Conservation (phyloP, 2,329 filamentous ascomycete species). For the Trichophyton simii region DNA sequence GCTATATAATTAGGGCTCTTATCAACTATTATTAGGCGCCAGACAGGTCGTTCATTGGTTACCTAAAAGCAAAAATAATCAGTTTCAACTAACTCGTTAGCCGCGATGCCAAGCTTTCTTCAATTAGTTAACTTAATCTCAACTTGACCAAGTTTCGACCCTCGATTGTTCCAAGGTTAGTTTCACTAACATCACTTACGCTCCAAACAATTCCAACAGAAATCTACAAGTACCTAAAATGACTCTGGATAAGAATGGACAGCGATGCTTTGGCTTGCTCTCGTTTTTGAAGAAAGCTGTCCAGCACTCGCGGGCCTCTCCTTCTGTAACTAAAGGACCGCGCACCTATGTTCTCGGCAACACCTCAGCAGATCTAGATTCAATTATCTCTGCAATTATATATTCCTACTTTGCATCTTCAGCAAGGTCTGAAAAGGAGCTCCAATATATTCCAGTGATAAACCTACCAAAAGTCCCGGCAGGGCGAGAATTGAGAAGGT, state of each 20-base stretch:
- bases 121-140: too few species aligned
- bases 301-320: constrained; percentile 20
- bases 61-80: too few species aligned
- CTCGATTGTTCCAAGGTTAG: too few species aligned
- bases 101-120: too few species aligned
- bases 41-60: too few species aligned
- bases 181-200: neutral
- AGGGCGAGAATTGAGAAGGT: constrained; percentile 37
- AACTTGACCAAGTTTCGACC: too few species aligned
- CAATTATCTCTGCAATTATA: constrained; percentile 48
- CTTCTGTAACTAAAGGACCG: constrained; percentile 14
- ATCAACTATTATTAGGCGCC: too few species aligned
- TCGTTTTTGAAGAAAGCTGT: constrained; percentile 28
- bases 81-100: too few species aligned
- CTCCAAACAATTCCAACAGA: neutral
- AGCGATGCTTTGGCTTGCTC: constrained; percentile 17
- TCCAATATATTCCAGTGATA: constrained; percentile 45
- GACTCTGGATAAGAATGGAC: neutral
- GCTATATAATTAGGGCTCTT: neutral
- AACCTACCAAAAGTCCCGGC: constrained; percentile 40
- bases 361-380: constrained; percentile 47
- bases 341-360: constrained; percentile 33
- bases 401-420: constrained; percentile 45
- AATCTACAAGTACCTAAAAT: neutral
- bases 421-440: constrained; percentile 20